Base-by-base conservation (phyloP, 1,284 basidiomycete genomes). In the Phlebopus sp. region DNA sequence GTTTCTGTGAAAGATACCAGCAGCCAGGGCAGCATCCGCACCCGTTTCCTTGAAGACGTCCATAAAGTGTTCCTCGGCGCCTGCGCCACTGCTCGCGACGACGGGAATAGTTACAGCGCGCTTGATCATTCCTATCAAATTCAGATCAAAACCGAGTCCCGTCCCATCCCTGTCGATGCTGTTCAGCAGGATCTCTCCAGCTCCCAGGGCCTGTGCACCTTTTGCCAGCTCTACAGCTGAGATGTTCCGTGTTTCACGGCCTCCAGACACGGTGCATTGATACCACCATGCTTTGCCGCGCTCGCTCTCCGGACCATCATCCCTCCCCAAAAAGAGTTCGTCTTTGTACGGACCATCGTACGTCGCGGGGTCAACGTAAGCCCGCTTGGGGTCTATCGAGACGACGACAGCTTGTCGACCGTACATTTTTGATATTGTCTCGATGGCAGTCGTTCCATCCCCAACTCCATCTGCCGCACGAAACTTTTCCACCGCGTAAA, bases 381-480 rank as follows among this genome's bases (percentile, higher is more conserved):
- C 90, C 40, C 94, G 76, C 57, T 86, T 86, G 2, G 97, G 97
- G 73, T 99, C 97, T 58, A 99, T 84, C 34, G 94, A 97, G 23
- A 99, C 95, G 11, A 99, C 97, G 44, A 99, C 94, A 1, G 97
- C 97, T 67, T 99, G 96, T 9, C 83, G 81, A n/a, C 97, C 97
- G 68, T 99, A 99, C 32, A 79, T 86, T 41, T 76, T 75, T 3
- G 94, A 89, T 63, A 99, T 99, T 4, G 85, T 88, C 73, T 98
- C 95, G 59, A 99, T 97, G 14, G 89, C 90, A 55, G 92, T 96
- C n/a, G 77, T 80, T 14, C 86, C 90, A 50, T 80, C 79, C 17
- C 77, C 77, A 37, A 63, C 69, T 50, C 73, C 75, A 61, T 68
- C 60, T 5, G 73, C 65, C 36, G 72, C 76, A 43, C 85, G 79